Conservation (phyloP, 2,329 filamentous ascomycete genomes). For the Pseudopithomyces chartarum region DNA sequence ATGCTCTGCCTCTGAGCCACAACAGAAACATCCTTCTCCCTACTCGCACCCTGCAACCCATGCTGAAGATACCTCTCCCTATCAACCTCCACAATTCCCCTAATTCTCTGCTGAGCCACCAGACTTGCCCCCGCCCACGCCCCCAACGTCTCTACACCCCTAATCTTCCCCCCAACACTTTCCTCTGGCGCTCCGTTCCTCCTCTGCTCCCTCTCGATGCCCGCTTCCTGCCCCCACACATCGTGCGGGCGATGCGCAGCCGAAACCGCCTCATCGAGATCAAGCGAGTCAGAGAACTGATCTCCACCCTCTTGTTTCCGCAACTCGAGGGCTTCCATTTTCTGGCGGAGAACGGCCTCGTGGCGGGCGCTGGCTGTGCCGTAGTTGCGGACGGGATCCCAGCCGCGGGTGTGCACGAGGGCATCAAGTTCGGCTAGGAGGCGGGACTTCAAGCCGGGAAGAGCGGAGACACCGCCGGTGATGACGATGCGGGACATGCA, state of each 20-base stretch:
- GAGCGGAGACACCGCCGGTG: conserved; percentile 76
- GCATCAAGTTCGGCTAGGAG: conserved; percentile 75
- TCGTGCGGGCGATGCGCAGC: conserved; percentile 56
- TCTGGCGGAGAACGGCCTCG: conserved; percentile 30
- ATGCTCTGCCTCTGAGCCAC: conserved; percentile 67
- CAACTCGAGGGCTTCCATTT: conserved; percentile 28
- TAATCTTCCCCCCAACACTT: conserved; percentile 61
- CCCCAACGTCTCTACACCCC: conserved; percentile 71
- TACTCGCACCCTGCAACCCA: conserved; percentile 66
- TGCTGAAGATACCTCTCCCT: conserved; percentile 73
- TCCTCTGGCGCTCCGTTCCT: conserved; percentile 43
- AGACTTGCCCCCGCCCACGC: conserved; percentile 77
- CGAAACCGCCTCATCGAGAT: conserved; percentile 21
- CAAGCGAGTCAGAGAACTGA: conserved; percentile 25
- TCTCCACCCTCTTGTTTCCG: conserved; percentile 27
- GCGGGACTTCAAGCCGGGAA: conserved; percentile 79
- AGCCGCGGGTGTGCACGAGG: conserved; percentile 72
- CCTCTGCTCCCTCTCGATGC: neutral
- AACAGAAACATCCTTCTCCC: conserved; percentile 63
- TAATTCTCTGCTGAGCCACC: conserved; percentile 69
- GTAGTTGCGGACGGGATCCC: conserved; percentile 76
- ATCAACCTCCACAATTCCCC: conserved; percentile 72
- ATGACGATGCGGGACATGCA: conserved; percentile 92
- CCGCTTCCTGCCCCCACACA: neutral
- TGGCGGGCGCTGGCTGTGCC: conserved; percentile 56